phyloP scores from a whole-genome alignment of 164 flowering plant genomes.

The Vitis cinerea region DNA sequence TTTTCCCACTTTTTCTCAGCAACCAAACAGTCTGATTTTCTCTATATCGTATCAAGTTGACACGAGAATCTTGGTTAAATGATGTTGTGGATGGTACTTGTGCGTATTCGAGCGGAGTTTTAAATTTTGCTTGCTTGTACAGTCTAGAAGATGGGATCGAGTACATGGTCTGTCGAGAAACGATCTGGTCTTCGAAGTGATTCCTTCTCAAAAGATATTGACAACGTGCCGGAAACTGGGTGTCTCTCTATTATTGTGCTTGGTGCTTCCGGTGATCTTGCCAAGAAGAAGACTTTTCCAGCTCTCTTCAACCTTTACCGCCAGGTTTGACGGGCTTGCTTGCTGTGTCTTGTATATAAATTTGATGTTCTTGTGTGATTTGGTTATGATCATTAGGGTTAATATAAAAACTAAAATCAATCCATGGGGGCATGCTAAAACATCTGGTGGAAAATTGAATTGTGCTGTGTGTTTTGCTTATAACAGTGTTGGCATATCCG shows the following conservation, averaged over 20 bases:
- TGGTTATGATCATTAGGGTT: too few relatives aligned
- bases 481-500: too few relatives aligned
- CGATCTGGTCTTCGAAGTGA: slow-evolving; percentile 41
- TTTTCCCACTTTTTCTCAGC: too few relatives aligned
- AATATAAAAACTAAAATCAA: too few relatives aligned
- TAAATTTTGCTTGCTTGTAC: neutral
- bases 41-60: too few relatives aligned
- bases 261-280: slow-evolving; percentile 99
- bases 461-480: too few relatives aligned
- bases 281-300: slow-evolving; percentile 98
- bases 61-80: too few relatives aligned
- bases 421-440: too few relatives aligned
- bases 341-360: neutral
- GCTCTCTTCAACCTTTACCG: slow-evolving; percentile 89
- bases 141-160: slow-evolving; percentile 34
- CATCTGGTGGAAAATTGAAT: too few relatives aligned
- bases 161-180: slow-evolving; percentile 49
- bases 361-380: too few relatives aligned
- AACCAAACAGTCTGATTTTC: too few relatives aligned
- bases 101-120: neutral
- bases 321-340: slow-evolving; percentile 48
- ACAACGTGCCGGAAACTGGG: slow-evolving; percentile 59
- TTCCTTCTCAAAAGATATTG: slow-evolving; percentile 39
- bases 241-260: slow-evolving; percentile 85
- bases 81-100: too few relatives aligned